phyloP scores from a whole-genome alignment of 192 early-diverging fungal species.

The Thoreauomyces humboldtii region DNA sequence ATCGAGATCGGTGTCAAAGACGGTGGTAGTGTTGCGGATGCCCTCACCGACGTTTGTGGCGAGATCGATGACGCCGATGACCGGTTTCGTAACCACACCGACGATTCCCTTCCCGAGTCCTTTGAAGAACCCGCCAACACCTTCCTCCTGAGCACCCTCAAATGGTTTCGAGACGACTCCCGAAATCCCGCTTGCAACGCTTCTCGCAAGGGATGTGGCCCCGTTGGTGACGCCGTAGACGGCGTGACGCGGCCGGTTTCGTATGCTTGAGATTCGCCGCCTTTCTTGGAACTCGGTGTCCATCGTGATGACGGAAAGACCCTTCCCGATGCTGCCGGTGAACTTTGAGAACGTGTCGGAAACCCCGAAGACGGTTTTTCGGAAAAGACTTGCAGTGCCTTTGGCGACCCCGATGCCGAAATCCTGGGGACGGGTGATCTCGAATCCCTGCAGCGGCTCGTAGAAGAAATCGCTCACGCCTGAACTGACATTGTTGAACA shows the following conservation, averaged over 20 bases:
- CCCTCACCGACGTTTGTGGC: conserved; percentile 91
- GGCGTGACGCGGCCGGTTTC: conserved; percentile 90
- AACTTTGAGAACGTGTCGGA: conserved; percentile 94
- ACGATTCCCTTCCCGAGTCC: conserved; percentile 93
- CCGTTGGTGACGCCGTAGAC: conserved; percentile 85
- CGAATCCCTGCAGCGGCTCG: conserved; percentile 94
- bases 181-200: conserved; percentile 81
- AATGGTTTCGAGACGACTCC: conserved; percentile 85
- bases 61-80: conserved; percentile 93
- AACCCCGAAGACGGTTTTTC: conserved; percentile 96
- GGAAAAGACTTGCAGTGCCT: conserved; percentile 72
- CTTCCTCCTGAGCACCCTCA: conserved; percentile 83
- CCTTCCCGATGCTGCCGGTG: conserved; percentile 95
- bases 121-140: conserved; percentile 91
- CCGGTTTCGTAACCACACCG: conserved; percentile 92
- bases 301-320: conserved; percentile 88
- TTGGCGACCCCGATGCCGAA: conserved; percentile 89
- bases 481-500: conserved; percentile 93
- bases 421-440: conserved; percentile 93
- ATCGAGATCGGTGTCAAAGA: conserved; percentile 79
- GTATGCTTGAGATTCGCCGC: conserved; percentile 69
- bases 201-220: conserved; percentile 76
- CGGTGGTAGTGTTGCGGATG: conserved; percentile 91
- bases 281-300: conserved; percentile 87
- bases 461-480: conserved; percentile 97